Conservation (phyloP, 1,284 basidiomycete genomes). For the Boletellus sp. region DNA sequence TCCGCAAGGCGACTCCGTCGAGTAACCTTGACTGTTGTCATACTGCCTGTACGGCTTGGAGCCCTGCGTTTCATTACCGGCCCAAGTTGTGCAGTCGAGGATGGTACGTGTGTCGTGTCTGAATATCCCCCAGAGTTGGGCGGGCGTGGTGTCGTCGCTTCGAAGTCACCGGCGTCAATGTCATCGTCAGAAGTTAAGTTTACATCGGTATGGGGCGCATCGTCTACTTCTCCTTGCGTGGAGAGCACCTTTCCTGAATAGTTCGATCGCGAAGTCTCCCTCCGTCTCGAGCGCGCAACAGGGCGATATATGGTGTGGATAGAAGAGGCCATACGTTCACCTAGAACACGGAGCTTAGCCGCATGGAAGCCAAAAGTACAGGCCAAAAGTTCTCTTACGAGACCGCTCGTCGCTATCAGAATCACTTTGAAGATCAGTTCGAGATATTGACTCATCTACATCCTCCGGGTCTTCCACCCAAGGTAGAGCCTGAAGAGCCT, state of each 20-base stretch:
- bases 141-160: conserved; percentile 45
- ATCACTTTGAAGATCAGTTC: conserved; percentile 39
- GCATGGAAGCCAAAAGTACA: conserved; percentile 7
- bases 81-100: conserved; percentile 18
- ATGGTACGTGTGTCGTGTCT: neutral
- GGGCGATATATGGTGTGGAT: conserved; percentile 83
- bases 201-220: conserved; percentile 30
- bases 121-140: conserved; percentile 29
- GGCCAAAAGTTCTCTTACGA: conserved; percentile 22
- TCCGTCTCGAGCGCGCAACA: conserved; percentile 60
- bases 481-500: conserved; percentile 77
- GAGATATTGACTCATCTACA: conserved; percentile 55
- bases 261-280: conserved; percentile 33
- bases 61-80: conserved; percentile 24
- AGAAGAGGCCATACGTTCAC: conserved; percentile 61
- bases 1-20: conserved; percentile 72
- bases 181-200: conserved; percentile 43
- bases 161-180: conserved; percentile 55
- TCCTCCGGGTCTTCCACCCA: conserved; percentile 66
- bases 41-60: conserved; percentile 52
- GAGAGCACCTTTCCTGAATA: conserved; percentile 29
- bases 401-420: conserved; percentile 57
- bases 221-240: conserved; percentile 8
- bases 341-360: conserved; percentile 12
- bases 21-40: conserved; percentile 67